phyloP scores from a whole-genome alignment of 208 protist species.

The Leishmania martiniquensis region DNA sequence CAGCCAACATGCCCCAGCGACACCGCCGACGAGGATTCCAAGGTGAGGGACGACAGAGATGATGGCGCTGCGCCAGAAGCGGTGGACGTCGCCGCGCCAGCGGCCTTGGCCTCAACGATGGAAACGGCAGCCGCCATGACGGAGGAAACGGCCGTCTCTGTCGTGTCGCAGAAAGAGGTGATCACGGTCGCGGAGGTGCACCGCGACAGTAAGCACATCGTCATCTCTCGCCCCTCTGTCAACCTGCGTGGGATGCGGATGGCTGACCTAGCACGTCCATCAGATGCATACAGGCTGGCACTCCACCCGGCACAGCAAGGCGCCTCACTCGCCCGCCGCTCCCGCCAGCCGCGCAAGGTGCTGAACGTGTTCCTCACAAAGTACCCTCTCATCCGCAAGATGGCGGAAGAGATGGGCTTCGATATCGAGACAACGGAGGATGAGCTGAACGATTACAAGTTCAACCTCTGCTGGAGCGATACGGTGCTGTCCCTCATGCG shows the following conservation, averaged over 20 bases:
- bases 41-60: neutral
- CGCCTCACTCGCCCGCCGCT: slow-evolving; percentile 30
- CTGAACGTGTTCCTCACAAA: slow-evolving; percentile 81
- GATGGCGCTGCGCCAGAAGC: neutral
- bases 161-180: slow-evolving; percentile 4
- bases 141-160: neutral
- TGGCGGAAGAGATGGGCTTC: slow-evolving; percentile 79
- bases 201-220: slow-evolving; percentile 21
- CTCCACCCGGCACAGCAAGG: slow-evolving; percentile 32
- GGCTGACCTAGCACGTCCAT: slow-evolving; percentile 40
- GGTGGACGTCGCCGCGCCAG: neutral
- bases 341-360: slow-evolving; percentile 53
- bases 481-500: slow-evolving; percentile 88
- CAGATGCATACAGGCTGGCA: slow-evolving; percentile 48
- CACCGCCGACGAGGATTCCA: neutral
- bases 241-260: slow-evolving; percentile 30
- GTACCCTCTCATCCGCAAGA: slow-evolving; percentile 79
- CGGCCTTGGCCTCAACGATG: neutral
- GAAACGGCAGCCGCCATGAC: neutral
- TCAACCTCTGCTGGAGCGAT: slow-evolving; percentile 96
- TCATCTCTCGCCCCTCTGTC: slow-evolving; percentile 24
- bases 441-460: slow-evolving; percentile 85
- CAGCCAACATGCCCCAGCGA: neutral
- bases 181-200: slow-evolving; percentile 8
- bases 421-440: slow-evolving; percentile 78